Conservation (phyloP, 148 eudicot genomes). For the Rhododendron kiyosumense region DNA sequence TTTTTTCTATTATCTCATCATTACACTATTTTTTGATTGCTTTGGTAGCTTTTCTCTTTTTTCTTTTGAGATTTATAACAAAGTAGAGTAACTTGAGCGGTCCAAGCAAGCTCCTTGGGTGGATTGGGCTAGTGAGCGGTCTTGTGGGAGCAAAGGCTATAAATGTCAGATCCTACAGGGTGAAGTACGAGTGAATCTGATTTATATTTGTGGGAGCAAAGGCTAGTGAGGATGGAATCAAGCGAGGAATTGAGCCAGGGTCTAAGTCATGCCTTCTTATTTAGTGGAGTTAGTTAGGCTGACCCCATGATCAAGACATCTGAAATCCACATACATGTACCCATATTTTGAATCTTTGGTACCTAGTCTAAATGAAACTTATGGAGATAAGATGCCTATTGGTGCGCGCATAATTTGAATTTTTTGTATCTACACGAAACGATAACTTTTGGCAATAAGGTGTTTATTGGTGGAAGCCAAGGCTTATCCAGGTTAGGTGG, state of each 20-base stretch:
- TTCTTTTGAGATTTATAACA: not conserved
- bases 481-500: not conserved
- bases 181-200: not conserved
- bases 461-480: not conserved
- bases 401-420: not conserved
- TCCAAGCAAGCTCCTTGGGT: not conserved
- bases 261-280: not conserved
- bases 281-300: not conserved
- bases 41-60: not conserved
- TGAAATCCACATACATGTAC: not conserved
- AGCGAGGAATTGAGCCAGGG: not conserved
- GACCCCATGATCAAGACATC: not conserved
- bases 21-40: not conserved
- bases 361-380: not conserved
- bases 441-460: not conserved
- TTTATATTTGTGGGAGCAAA: not conserved
- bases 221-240: not conserved
- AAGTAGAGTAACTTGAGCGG: not conserved
- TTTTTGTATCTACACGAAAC: not conserved
- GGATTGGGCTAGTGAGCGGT: not conserved
- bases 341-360: not conserved
- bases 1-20: too few species aligned
- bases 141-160: not conserved
- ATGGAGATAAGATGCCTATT: not conserved
- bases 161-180: not conserved